Base-by-base conservation (phyloP, 2,329 filamentous ascomycete genomes). In the Cordyceps fumosorosea region DNA sequence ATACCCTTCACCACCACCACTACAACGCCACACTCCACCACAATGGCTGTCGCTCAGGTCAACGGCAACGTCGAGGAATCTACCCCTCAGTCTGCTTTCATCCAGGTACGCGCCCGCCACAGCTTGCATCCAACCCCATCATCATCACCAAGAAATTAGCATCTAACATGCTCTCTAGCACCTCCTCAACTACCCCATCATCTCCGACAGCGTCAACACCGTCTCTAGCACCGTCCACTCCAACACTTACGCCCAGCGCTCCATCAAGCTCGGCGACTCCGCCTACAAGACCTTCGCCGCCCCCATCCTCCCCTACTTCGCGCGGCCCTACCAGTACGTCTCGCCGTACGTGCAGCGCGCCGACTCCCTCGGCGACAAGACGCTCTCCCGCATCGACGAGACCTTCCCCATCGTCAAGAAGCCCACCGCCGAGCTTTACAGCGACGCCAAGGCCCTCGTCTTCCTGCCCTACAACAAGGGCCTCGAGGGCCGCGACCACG, bases 201-300 rank as follows among this genome's bases (percentile, higher is more conserved):
- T 97, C 72, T 85, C 85, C 72, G 91, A 96, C 75, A 80, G 87
- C 70, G 85, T 96, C 76, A 79, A 84, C 64, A 87, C 85, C 72
- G 88, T 96, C 83, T 91, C 92, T 77, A 80, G 84, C 71, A 87
- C 85, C 72, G 88, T 96, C 83, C 90, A 92, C 77, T 80, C 84
- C 72, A 91, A 93, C 78, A 88, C 90, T 56, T 88, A 90, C 72
- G 93, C 90, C 72, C 88, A 91, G 74, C 92, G 88, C 78, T 93
- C 91, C 50, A 79, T 97, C 72, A 82, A 89, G 69, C 77, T 95
- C 65, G 84, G 88, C 74, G 84, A 89, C 72, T 84, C 86, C 64
- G 87, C 88, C 69, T 96, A 93, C 81, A 80, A 86, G 72, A 86
- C 84, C 66, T 82, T 96, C 70, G 88, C 89, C 73, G 88, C 87